A percentile compares a stretch with the other conserved stretches of the same genome.
Evolutionary conservation across 1,139 yeast genomes (phyloP).

Genomic region (Taiozyma sp.): DNA sequence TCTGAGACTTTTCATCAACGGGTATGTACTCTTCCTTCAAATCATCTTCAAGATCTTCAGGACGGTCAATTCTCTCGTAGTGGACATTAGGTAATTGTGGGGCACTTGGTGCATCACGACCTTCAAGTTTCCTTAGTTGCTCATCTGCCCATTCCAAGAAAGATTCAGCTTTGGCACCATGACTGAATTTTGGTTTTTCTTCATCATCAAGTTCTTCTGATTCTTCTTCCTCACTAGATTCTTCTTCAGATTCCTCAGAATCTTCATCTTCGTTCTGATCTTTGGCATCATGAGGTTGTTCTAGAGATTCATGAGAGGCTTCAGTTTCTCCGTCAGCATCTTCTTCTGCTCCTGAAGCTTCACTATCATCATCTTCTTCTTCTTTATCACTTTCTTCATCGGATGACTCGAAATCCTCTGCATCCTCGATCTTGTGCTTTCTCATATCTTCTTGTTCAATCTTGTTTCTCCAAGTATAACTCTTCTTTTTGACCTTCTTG

Average conservation of each 20-base stretch:
- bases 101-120: slow-evolving; percentile 42
- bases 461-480: slow-evolving; percentile 55
- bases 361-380: slow-evolving; percentile 18
- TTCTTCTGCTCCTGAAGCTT: slow-evolving; percentile 2
- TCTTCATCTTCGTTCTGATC: slow-evolving; percentile 21
- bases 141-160: slow-evolving; percentile 53
- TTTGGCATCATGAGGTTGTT: slow-evolving; percentile 13
- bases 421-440: slow-evolving; percentile 36
- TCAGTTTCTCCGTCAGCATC: slow-evolving; percentile 13
- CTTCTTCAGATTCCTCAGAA: slow-evolving; percentile 18
- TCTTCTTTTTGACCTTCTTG: slow-evolving; percentile 40
- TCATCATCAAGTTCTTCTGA: slow-evolving; percentile 14
- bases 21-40: slow-evolving; percentile 55
- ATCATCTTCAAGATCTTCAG: slow-evolving; percentile 65
- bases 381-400: slow-evolving; percentile 26
- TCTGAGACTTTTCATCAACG: slow-evolving; percentile 44
- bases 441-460: slow-evolving; percentile 44
- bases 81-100: slow-evolving; percentile 48
- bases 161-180: slow-evolving; percentile 35
- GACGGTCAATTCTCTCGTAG: slow-evolving; percentile 44
- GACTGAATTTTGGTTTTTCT: slow-evolving; percentile 18
- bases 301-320: background rate
- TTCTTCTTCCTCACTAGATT: slow-evolving; percentile 17
- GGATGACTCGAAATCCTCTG: slow-evolving; percentile 36
- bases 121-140: slow-evolving; percentile 50